Percentiles rank a stretch among this genome's conserved stretches.
phyloP scores from a whole-genome alignment of 306 rosid species.

The Prunus salicina region DNA sequence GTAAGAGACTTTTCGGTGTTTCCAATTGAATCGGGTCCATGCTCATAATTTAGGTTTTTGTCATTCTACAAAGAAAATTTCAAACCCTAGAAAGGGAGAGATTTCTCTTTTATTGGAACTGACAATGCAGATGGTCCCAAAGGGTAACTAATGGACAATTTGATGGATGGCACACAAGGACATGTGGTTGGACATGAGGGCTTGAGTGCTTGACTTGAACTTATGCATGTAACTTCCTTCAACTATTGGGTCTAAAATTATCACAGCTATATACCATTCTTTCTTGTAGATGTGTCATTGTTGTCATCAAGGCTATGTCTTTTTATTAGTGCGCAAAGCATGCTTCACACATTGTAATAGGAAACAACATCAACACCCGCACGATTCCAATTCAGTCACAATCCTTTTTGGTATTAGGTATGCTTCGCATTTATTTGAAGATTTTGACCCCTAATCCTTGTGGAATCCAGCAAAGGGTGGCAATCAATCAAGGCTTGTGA shows the following conservation, averaged over 20 bases:
- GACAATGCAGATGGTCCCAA: slow-evolving; percentile 34
- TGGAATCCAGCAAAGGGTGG: not conserved
- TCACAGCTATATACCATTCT: not conserved
- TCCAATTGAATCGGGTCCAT: slow-evolving; percentile 11
- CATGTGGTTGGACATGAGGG: slow-evolving; percentile 1
- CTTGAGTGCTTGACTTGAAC: not conserved
- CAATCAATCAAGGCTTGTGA: not conserved
- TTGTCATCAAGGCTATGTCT: not conserved
- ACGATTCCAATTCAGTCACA: not conserved
- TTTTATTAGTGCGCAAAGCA: not conserved
- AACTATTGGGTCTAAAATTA: no score
- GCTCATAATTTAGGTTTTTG: slow-evolving; percentile 10
- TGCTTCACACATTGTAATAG: not conserved
- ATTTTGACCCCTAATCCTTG: not conserved
- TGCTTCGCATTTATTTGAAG: not conserved
- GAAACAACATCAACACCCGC: slow-evolving; percentile 1
- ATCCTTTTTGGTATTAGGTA: slow-evolving; percentile 5
- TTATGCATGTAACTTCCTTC: not conserved
- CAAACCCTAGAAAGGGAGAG: slow-evolving; percentile 14
- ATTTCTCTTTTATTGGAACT: slow-evolving; percentile 1
- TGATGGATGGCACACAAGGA: not conserved
- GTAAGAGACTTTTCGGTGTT: not conserved
- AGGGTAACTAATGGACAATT: slow-evolving; percentile 1
- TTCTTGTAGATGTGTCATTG: not conserved
- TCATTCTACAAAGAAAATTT: slow-evolving; percentile 19